These are phyloP conservation scores for Ceratobasidium sp. DNA, from an alignment of 1,284 basidiomycete species.

Conservation along the genomic window DNA sequence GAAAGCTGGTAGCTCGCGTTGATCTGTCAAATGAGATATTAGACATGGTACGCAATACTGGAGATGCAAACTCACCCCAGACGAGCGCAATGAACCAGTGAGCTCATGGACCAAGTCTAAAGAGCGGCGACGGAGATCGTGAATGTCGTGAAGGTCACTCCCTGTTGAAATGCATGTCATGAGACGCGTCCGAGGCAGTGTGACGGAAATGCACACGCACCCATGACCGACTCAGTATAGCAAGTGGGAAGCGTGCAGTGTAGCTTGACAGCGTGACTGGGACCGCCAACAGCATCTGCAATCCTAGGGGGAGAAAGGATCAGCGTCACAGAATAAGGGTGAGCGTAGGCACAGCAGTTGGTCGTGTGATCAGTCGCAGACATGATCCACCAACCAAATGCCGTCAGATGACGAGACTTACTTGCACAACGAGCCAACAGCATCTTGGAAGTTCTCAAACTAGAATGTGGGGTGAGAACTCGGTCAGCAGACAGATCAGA, in stretches of 20 bases:
- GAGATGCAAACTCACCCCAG: slow-evolving; percentile 62
- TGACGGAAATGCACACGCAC: slow-evolving; percentile 15
- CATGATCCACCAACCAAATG: slow-evolving; percentile 10
- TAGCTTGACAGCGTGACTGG: slow-evolving; percentile 33
- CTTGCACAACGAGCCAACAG: slow-evolving; percentile 35
- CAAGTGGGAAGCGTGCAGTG: slow-evolving; percentile 39
- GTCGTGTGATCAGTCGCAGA: slow-evolving; percentile 29
- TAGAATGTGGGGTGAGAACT: slow-evolving; percentile 26
- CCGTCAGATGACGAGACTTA: slow-evolving; percentile 28
- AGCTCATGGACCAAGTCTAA: slow-evolving; percentile 73
- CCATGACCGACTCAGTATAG: slow-evolving; percentile 34
- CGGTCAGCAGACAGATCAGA: slow-evolving; percentile 11
- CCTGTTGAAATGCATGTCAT: slow-evolving; percentile 25
- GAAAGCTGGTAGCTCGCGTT: slow-evolving; percentile 46
- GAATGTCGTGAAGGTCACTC: slow-evolving; percentile 67
- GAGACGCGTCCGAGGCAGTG: slow-evolving; percentile 12
- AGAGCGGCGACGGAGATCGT: slow-evolving; percentile 69
- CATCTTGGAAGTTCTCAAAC: slow-evolving; percentile 35
- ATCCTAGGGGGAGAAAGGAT: slow-evolving; percentile 24
- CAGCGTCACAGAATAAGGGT: slow-evolving; percentile 5
- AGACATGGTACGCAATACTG: neutral
- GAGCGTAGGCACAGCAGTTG: neutral
- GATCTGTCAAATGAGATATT: slow-evolving; percentile 26
- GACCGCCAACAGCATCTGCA: slow-evolving; percentile 30
- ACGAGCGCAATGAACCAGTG: slow-evolving; percentile 66